phyloP scores from a whole-genome alignment of 306 rosid genomes.

The Cicer judaicum region DNA sequence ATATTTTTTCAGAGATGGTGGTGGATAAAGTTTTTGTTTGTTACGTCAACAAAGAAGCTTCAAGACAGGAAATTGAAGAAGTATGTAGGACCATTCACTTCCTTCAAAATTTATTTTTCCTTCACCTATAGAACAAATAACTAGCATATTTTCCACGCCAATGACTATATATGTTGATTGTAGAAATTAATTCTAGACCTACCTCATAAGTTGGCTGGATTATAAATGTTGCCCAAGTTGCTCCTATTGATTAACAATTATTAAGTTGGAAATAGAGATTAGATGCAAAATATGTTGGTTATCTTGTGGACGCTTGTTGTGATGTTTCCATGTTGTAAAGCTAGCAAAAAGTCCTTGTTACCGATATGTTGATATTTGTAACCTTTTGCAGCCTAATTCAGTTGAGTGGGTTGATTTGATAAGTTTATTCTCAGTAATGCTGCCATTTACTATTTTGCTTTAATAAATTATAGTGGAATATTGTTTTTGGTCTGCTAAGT shows the following conservation, averaged over 20 bases:
- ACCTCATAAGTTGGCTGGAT: conserved; percentile 31
- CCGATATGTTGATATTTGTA: conserved; percentile 21
- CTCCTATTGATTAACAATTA: conserved; percentile 8
- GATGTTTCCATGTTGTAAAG: conserved; percentile 33
- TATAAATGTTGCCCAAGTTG: conserved; percentile 25
- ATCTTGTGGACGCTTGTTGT: conserved; percentile 30
- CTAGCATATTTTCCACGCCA: conserved; percentile 33
- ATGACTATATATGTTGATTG: conserved; percentile 30
- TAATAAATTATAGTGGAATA: conserved; percentile 35
- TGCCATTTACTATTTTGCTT: conserved; percentile 31
- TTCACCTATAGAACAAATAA: conserved; percentile 41
- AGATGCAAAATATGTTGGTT: conserved; percentile 13
- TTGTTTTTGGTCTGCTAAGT: conserved; percentile 31
- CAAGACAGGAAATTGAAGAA: conserved; percentile 76
- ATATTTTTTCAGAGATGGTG: conserved; percentile 52
- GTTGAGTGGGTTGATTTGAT: conserved; percentile 33
- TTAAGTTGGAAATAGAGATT: conserved; percentile 22
- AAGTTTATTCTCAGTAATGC: conserved; percentile 28
- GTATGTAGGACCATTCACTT: conserved; percentile 52
- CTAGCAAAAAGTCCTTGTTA: conserved; percentile 28
- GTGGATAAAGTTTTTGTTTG: conserved; percentile 74
- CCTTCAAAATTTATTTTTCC: conserved; percentile 41
- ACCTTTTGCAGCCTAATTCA: conserved; percentile 34
- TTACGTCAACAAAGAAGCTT: conserved; percentile 61
- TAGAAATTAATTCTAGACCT: conserved; percentile 30